Base-by-base conservation (phyloP, 768 basidiomycete genomes). In the Rhizopogon roseolus region DNA sequence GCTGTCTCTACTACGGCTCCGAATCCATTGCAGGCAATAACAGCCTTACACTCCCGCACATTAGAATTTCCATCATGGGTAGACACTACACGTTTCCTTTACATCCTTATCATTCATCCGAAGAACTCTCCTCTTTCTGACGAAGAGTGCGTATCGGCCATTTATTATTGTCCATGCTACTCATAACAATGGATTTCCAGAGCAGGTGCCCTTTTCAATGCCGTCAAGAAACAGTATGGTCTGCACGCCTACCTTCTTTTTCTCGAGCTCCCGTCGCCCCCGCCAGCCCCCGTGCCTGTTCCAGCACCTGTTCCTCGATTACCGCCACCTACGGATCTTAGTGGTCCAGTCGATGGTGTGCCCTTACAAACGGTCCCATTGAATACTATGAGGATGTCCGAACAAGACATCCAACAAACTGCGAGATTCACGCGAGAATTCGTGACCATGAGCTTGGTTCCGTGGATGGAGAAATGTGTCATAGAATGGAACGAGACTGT, bases 381-480 rank as follows among this genome's bases (percentile, higher is more conserved):
- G 13, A 71, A 69, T 48, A 65, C 67, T 9, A 61, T 92, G 38
- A 69, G 73, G 32, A 72, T 94, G 73, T 75, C 73, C 8, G 84
- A 92, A 61, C 70, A 72, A 44, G 93, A 96, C 70, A 87, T 92
- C 13, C 80, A 86, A 50, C 80, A 83, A 60, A 81, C 85, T 6
- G 84, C 84, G 0, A 80, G 82, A 50, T 93, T 98, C 62, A 79
- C 91, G 9, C 81, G 93, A 42, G 95, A 97, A 67, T 88, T 98
- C 60, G 77, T 92, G 4, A 84, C 86, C 10, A 92, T 90, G 84
- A 94, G 90, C 64, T 70, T 98, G 42, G 68, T 98, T 3, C 95
- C 95, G 1, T 98, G 91, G 91, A 95, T 98, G 92, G 96, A 98
- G 72, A 91, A 87, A 63, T 87, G 86, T 67, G 89, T 95, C 5